Evolutionary conservation across 2,329 filamentous ascomycete genomes (phyloP).

Genomic region (Alternaria burnsii): DNA sequence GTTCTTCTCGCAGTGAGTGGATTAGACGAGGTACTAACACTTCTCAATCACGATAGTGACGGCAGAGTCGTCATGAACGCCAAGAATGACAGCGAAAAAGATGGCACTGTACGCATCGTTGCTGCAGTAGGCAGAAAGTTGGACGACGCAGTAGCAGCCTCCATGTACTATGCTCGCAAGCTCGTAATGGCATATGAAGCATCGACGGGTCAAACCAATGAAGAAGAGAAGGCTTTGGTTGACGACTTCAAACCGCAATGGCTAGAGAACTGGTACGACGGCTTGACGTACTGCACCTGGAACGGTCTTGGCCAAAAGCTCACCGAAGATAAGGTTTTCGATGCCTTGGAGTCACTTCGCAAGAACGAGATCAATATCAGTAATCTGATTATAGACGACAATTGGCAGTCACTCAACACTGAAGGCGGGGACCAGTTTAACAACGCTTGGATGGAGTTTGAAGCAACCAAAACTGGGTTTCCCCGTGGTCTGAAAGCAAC

Average conservation of each 20-base stretch:
- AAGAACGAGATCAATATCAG: constrained; percentile 77
- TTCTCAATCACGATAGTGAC: constrained; percentile 70
- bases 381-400: constrained; percentile 94
- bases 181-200: constrained; percentile 61
- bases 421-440: constrained; percentile 56
- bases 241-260: constrained; percentile 68
- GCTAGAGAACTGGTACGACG: constrained; percentile 91
- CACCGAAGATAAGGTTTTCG: constrained; percentile 79
- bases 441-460: constrained; percentile 77
- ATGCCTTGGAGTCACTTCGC: constrained; percentile 76
- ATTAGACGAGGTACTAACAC: constrained; percentile 72
- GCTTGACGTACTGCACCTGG: constrained; percentile 96
- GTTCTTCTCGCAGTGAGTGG: constrained; percentile 83
- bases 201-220: constrained; percentile 54
- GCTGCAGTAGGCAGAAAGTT: constrained; percentile 76
- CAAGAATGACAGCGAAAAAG: constrained; percentile 70
- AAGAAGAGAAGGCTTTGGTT: constrained; percentile 58
- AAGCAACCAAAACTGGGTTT: constrained; percentile 82
- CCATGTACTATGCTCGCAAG: constrained; percentile 86
- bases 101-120: constrained; percentile 69
- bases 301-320: constrained; percentile 87
- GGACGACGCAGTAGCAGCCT: constrained; percentile 78
- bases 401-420: constrained; percentile 69
- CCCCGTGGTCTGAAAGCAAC: constrained; percentile 79
- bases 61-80: constrained; percentile 75